phyloP scores from a whole-genome alignment of 1,284 basidiomycete genomes.

The Rhodotorula sp. region DNA sequence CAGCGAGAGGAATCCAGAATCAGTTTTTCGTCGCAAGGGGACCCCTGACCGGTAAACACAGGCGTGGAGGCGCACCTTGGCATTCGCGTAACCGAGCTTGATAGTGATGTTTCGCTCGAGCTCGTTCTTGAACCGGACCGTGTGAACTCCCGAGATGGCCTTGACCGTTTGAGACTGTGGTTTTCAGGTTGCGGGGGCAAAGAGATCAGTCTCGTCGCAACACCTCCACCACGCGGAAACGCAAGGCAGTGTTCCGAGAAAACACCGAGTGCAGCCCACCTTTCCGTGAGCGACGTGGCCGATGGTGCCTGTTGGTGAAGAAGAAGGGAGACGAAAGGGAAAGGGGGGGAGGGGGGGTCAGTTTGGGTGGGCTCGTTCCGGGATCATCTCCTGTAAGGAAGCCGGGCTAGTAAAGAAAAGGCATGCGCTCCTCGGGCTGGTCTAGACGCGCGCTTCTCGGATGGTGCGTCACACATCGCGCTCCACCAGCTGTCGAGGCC shows the following conservation, averaged over 20 bases:
- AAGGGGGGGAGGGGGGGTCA: not conserved
- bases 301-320: slow-evolving; percentile 65
- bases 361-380: not conserved
- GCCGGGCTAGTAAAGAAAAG: too few species aligned
- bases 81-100: slow-evolving; percentile 97
- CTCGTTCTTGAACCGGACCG: slow-evolving; percentile 98
- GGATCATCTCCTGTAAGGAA: not conserved
- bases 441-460: too few species aligned
- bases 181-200: too few species aligned
- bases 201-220: not conserved
- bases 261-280: not conserved
- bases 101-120: slow-evolving; percentile 98
- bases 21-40: not conserved
- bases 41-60: not conserved
- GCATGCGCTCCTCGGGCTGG: too few species aligned
- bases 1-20: too few species aligned
- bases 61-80: slow-evolving; percentile 57
- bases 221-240: too few species aligned
- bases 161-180: slow-evolving; percentile 86
- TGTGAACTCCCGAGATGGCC: slow-evolving; percentile 98
- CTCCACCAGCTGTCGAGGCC: too few species aligned
- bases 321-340: not conserved
- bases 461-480: too few species aligned
- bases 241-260: slow-evolving; percentile 51
- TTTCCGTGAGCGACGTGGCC: slow-evolving; percentile 67